A percentile compares a stretch with the other conserved stretches of the same genome.
Conservation (phyloP, 2,329 filamentous ascomycete species). For the Ascosphaera aggregata region DNA sequence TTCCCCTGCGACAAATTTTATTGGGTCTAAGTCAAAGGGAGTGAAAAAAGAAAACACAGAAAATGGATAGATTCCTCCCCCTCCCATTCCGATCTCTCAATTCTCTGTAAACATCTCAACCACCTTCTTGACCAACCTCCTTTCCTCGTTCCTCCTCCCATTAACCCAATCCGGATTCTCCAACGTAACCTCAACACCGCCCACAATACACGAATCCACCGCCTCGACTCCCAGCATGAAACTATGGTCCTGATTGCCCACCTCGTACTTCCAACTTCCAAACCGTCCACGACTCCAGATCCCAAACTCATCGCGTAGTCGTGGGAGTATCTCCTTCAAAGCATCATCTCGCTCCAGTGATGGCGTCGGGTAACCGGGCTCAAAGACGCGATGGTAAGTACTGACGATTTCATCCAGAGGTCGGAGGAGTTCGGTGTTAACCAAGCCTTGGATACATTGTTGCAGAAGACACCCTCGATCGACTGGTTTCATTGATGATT, state of each 20-base stretch:
- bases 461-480: conserved; percentile 62
- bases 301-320: conserved; percentile 57
- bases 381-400: conserved; percentile 93
- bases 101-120: conserved; percentile 15
- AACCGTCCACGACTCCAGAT: conserved; percentile 95
- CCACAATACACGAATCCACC: conserved; percentile 71
- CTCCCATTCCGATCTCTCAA: not conserved
- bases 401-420: conserved; percentile 86
- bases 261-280: conserved; percentile 95
- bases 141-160: conserved; percentile 36
- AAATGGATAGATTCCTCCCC: no score
- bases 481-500: conserved; percentile 88
- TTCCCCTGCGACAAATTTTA: no score
- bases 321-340: conserved; percentile 76
- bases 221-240: conserved; percentile 96
- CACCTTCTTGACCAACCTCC: conserved; percentile 36
- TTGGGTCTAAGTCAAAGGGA: no score
- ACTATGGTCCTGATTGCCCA: conserved; percentile 90
- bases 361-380: conserved; percentile 95
- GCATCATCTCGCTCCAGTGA: conserved; percentile 87
- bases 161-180: conserved; percentile 98
- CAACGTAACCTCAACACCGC: conserved; percentile 67
- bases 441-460: conserved; percentile 84
- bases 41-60: no score
- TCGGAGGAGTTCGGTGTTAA: conserved; percentile 95